A percentile compares a stretch with the other conserved stretches of the same genome.
These are phyloP conservation scores for Pseudohalonectria lignicola DNA, from an alignment of 2,329 filamentous ascomycete genomes.

Conservation along the genomic window DNA sequence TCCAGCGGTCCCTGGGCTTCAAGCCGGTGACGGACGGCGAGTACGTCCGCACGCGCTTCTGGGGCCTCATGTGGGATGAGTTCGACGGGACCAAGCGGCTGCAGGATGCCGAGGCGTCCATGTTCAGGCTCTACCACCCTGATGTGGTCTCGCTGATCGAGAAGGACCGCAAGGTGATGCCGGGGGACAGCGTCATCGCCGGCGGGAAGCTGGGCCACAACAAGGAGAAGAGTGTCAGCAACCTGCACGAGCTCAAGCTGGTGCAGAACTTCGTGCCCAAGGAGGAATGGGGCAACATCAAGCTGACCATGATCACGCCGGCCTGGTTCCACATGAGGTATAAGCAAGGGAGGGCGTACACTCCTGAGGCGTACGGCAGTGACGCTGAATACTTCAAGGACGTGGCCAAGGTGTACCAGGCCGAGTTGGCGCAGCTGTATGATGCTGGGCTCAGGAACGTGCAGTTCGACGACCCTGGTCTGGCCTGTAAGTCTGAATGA, in stretches of 20 bases:
- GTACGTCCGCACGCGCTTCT: conserved; percentile 44
- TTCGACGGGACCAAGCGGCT: conserved; percentile 36
- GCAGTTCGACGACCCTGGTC: conserved; percentile 57
- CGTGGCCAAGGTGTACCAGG: conserved; percentile 54
- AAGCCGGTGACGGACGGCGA: conserved; percentile 62
- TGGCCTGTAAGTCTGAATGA: conserved; percentile 55
- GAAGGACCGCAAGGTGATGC: conserved; percentile 41
- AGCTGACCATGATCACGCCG: conserved; percentile 42
- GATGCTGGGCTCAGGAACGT: conserved; percentile 52
- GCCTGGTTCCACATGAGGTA: conserved; percentile 44
- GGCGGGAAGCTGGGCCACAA: conserved; percentile 33
- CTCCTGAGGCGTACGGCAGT: conserved; percentile 41
- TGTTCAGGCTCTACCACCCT: conserved; percentile 44
- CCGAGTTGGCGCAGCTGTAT: conserved; percentile 50
- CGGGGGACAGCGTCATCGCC: conserved; percentile 43
- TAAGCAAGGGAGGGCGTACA: conserved; percentile 44
- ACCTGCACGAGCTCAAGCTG: conserved; percentile 37
- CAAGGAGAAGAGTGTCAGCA: conserved; percentile 28
- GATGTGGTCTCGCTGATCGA: conserved; percentile 44
- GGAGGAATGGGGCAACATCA: conserved; percentile 38
- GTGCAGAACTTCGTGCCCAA: conserved; percentile 33
- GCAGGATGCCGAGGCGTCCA: conserved; percentile 35
- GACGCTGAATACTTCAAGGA: conserved; percentile 54
- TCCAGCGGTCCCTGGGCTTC: conserved; percentile 57
- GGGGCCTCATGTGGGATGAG: conserved; percentile 43